phyloP scores from a whole-genome alignment of 345 rosid genomes.

The Geranium brycei region DNA sequence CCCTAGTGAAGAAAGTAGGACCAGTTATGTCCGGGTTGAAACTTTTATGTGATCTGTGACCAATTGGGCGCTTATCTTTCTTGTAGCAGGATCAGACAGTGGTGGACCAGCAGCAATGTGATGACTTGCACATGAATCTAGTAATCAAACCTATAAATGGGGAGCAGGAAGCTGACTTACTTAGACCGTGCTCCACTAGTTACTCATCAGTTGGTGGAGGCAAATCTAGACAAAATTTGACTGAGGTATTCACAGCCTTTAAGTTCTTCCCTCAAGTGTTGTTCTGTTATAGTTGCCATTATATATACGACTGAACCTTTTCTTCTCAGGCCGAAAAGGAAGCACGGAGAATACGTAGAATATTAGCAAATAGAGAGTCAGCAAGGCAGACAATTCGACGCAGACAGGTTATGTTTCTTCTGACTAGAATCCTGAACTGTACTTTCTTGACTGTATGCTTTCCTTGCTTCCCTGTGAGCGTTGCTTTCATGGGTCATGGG shows the following conservation, averaged over 20 bases:
- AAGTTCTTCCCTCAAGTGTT: neutral
- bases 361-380: conserved; percentile 89
- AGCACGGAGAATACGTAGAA: conserved; percentile 58
- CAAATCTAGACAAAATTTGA: conserved; percentile 52
- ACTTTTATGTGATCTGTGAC: no score
- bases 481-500: no score
- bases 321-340: conserved; percentile 71
- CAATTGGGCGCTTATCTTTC: conserved; percentile 3
- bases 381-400: conserved; percentile 91
- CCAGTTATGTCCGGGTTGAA: no score
- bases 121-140: conserved; percentile 9
- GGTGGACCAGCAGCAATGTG: conserved; percentile 21
- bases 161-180: conserved; percentile 32
- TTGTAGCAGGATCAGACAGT: conserved; percentile 41
- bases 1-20: no score
- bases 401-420: conserved; percentile 45
- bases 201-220: conserved; percentile 32
- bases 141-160: conserved; percentile 20
- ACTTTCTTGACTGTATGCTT: no score
- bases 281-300: no score
- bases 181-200: conserved; percentile 18
- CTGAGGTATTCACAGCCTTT: conserved; percentile 42
- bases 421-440: no score
- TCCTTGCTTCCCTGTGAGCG: no score
- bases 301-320: conserved; percentile 5